Evolutionary conservation across 2,329 filamentous ascomycete species (phyloP), one percentile per base, ranked within the genome.

Genomic region (Botrytis cinerea): DNA sequence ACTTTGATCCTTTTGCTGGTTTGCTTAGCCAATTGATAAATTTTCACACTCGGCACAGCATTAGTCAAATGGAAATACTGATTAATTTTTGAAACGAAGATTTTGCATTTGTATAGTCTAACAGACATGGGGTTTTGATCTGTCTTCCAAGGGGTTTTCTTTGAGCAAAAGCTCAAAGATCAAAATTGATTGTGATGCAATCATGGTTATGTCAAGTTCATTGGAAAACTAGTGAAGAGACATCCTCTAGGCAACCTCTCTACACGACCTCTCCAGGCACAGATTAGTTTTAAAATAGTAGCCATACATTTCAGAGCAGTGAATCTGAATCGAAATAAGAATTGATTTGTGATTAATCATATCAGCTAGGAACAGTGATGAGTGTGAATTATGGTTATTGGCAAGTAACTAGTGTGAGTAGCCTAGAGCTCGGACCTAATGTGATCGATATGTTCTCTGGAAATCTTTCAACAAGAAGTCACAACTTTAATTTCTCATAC

Each of bases 91-190:
- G 10, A 14, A 62, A 43, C 4, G 28, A 6, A 6, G 25, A 62
- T 7, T 28, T 16, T 28, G 8, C 14, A 62, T n/a, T 28, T 62
- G 38, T 62, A 40, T 20, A 40, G 28, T 45, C 9, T 32, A 45
- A 32, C 45, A 1, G 9, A 0, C 1, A 43, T 9, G 10, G 3
- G 8, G 2, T 1, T 18, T 40, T 18, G 0, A 10, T n/a, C 9
- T 22, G 18, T 3, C 43, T 28, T 10, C 6, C 25, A n/a, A 28
- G 14, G 1, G 32, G 32, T 2, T 32, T 28, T 63, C 6, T 32
- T 18, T 9, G 32, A 32, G 5, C 12, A 3, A 6, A 22, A 22
- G 2, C 6, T 28, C 22, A 4, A n/a, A 63, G 61, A 45, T n/a
- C 4, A 8, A 10, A 12, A 45, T 22, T 22, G n/a, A 14, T 22